phyloP scores from a whole-genome alignment of 345 rosid species.

The Chamaenerion angustifolium region DNA sequence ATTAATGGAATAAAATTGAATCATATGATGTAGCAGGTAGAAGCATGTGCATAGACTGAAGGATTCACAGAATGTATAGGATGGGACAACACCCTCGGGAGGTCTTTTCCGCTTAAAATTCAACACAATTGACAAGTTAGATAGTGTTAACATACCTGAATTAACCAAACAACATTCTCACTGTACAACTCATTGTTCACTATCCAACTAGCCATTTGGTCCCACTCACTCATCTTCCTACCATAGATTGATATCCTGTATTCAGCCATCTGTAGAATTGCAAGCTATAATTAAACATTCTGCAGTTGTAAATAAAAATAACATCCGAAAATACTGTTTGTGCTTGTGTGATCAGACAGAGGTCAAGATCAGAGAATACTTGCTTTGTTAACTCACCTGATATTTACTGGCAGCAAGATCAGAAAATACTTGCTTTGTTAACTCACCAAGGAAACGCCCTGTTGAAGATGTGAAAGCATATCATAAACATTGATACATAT shows the following conservation, averaged over 20 bases:
- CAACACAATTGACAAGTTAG: not conserved
- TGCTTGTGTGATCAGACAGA: not conserved
- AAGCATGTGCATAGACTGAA: too few species aligned
- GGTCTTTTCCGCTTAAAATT: not conserved
- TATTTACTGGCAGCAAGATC: slow-evolving; percentile 96
- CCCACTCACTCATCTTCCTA: slow-evolving; percentile 99
- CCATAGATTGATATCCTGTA: slow-evolving; percentile 96
- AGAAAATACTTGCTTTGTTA: slow-evolving; percentile 80
- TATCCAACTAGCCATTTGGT: slow-evolving; percentile 98
- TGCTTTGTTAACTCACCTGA: slow-evolving; percentile 89
- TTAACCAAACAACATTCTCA: slow-evolving; percentile 97
- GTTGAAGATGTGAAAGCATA: slow-evolving; percentile 6
- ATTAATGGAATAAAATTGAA: too few species aligned
- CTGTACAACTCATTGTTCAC: slow-evolving; percentile 94
- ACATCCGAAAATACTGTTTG: slow-evolving; percentile 7
- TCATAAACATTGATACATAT: not conserved
- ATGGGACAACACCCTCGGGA: not conserved
- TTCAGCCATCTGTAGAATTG: slow-evolving; percentile 78
- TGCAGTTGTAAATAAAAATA: not conserved
- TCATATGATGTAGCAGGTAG: too few species aligned
- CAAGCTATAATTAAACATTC: slow-evolving; percentile 9
- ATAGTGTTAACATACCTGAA: slow-evolving; percentile 47
- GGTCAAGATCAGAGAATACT: slow-evolving; percentile 69
- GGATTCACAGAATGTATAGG: not conserved
- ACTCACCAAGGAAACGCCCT: slow-evolving; percentile 97